These are phyloP conservation scores for Porcisia deanei DNA, from an alignment of 208 protist genomes.

Conservation along the genomic window DNA sequence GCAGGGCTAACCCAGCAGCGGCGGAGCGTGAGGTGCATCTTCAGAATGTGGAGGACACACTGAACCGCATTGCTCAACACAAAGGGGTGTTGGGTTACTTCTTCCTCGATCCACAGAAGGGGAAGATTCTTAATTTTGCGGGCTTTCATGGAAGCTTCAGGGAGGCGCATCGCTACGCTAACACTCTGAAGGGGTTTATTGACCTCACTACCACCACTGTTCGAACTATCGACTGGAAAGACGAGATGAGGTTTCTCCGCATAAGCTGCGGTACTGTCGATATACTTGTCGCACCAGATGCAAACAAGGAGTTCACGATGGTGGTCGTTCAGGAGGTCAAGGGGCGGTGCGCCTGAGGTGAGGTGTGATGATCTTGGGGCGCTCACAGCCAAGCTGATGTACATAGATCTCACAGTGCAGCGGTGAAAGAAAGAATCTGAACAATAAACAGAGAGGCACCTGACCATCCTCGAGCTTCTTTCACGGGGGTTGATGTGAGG, in stretches of 20 bases:
- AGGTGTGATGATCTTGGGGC: background rate
- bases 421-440: background rate
- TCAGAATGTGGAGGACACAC: slow-evolving; percentile 64
- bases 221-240: slow-evolving; percentile 73
- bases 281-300: slow-evolving; percentile 77
- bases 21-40: slow-evolving; percentile 61
- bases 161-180: slow-evolving; percentile 56
- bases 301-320: slow-evolving; percentile 78
- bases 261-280: slow-evolving; percentile 67
- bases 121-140: slow-evolving; percentile 54
- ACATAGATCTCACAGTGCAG: background rate
- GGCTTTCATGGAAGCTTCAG: slow-evolving; percentile 58
- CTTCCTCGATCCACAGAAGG: slow-evolving; percentile 64
- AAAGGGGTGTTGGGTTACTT: slow-evolving; percentile 82
- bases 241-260: slow-evolving; percentile 84
- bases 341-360: background rate
- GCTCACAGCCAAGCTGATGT: background rate
- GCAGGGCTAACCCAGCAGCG: slow-evolving; percentile 21
- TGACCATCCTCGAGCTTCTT: background rate
- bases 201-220: slow-evolving; percentile 71
- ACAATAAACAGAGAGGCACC: background rate
- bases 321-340: slow-evolving; percentile 76
- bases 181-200: slow-evolving; percentile 69
- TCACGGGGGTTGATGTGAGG: background rate
- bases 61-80: slow-evolving; percentile 71